Evolutionary conservation across 371 early-diverging fungal species (phyloP).

Genomic region (Mucor sp.): DNA sequence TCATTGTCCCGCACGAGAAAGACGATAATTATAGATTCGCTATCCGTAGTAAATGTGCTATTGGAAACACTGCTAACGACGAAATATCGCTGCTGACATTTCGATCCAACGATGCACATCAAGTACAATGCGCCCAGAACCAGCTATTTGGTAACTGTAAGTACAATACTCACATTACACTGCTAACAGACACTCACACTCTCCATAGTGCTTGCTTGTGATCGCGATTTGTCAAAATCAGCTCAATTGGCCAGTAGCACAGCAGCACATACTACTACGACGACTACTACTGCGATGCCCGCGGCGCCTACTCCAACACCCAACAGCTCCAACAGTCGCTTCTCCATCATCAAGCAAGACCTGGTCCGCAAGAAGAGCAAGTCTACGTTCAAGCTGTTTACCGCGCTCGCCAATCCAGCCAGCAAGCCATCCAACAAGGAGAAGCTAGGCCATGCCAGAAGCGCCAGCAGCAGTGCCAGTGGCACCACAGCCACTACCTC

Average conservation of each 20-base stretch:
- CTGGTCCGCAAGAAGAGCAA: conserved; percentile 22
- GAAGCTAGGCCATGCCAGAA: background rate
- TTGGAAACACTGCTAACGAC: conserved; percentile 18
- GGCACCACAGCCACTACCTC: background rate
- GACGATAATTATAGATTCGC: conserved; percentile 18
- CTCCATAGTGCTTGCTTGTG: conserved; percentile 12
- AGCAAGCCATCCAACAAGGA: background rate
- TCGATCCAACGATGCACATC: background rate
- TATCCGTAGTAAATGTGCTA: conserved; percentile 23
- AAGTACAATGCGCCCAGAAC: conserved; percentile 16
- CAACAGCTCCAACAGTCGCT: conserved; percentile 9
- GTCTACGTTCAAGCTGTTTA: conserved; percentile 19
- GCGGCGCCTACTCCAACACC: background rate
- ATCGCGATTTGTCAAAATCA: conserved; percentile 16
- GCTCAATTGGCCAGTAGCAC: background rate
- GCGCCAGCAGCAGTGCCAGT: background rate
- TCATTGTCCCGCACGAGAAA: conserved; percentile 21
- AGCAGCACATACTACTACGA: background rate
- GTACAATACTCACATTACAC: background rate
- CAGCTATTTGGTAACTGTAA: conserved; percentile 25
- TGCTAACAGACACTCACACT: background rate
- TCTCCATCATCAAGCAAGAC: conserved; percentile 19
- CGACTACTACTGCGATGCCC: too few relatives aligned
- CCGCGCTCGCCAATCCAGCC: background rate
- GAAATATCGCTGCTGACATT: conserved; percentile 18